phyloP scores from a whole-genome alignment of 2,329 filamentous ascomycete species.

The Madurella mycetomatis region DNA sequence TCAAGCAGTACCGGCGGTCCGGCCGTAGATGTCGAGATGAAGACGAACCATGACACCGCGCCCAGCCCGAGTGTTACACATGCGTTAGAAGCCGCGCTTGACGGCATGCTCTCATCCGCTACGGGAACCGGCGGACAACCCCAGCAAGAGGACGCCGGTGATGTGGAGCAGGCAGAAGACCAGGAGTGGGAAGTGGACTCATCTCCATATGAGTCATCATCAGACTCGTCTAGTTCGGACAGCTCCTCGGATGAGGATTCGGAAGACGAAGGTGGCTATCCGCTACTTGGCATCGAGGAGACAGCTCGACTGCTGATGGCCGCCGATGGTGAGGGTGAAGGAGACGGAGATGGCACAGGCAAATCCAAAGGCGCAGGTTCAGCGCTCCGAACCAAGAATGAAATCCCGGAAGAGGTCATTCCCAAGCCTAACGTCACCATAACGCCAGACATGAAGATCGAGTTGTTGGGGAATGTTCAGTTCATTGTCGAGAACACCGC shows the following conservation, averaged over 20 bases:
- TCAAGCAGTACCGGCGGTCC: neutral
- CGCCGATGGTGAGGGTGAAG: slow-evolving; percentile 73
- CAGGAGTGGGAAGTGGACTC: slow-evolving; percentile 85
- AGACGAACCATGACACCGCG: slow-evolving; percentile 3
- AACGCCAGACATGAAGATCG: slow-evolving; percentile 70
- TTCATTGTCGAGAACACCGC: slow-evolving; percentile 73
- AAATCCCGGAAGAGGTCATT: slow-evolving; percentile 58
- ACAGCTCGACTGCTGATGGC: slow-evolving; percentile 82
- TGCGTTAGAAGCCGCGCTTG: slow-evolving; percentile 43
- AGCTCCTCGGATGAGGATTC: slow-evolving; percentile 52
- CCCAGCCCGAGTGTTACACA: slow-evolving; percentile 39
- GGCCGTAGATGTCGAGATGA: slow-evolving; percentile 1
- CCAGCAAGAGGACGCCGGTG: slow-evolving; percentile 2
- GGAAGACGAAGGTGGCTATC: slow-evolving; percentile 60
- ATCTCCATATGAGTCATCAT: slow-evolving; percentile 67
- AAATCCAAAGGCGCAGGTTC: slow-evolving; percentile 34
- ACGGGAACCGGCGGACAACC: slow-evolving; percentile 3
- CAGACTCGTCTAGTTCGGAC: slow-evolving; percentile 55
- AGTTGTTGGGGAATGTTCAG: slow-evolving; percentile 70
- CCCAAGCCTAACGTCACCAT: slow-evolving; percentile 77
- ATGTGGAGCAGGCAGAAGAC: slow-evolving; percentile 32
- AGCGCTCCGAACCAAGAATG: slow-evolving; percentile 76
- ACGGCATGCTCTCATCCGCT: slow-evolving; percentile 31
- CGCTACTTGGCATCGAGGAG: slow-evolving; percentile 74
- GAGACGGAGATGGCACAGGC: slow-evolving; percentile 57